These are phyloP conservation scores for Candida sanyiensis DNA, from an alignment of 805 yeast species.

Conservation along the genomic window DNA sequence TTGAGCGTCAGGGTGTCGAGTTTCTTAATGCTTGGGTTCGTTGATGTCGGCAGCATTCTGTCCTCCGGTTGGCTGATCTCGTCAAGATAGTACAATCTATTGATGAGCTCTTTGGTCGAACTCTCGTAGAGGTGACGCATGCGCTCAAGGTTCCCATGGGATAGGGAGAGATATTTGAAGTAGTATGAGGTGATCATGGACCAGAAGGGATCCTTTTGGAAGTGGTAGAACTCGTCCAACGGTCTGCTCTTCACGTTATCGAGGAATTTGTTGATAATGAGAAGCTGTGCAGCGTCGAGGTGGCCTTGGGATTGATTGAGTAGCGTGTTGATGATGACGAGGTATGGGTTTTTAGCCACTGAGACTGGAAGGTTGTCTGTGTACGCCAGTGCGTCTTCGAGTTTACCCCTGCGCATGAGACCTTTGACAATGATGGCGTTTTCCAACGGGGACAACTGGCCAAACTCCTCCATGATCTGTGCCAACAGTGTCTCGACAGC, in stretches of 20 bases:
- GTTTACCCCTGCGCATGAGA: conserved; percentile 12
- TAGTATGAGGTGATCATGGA: conserved; percentile 17
- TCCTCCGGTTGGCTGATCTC: conserved; percentile 2
- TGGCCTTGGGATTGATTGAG: conserved; percentile 7
- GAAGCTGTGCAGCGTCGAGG: conserved; percentile 12
- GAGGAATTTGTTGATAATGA: conserved; percentile 16
- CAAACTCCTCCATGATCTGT: conserved; percentile 16
- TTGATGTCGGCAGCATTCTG: conserved; percentile 4
- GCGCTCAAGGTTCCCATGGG: conserved; percentile 7
- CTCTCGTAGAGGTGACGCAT: conserved; percentile 13
- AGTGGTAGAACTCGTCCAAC: conserved; percentile 5
- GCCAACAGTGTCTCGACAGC: conserved; percentile 18
- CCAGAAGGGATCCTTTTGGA: conserved; percentile 17
- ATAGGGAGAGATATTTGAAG: conserved; percentile 17
- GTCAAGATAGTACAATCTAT: conserved; percentile 10
- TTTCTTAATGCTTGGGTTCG: neutral
- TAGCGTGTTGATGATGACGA: conserved; percentile 14
- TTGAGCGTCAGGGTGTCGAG: conserved; percentile 9
- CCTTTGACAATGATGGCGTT: conserved; percentile 19
- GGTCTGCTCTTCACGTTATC: conserved; percentile 6
- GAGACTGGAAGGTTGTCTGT: conserved; percentile 5
- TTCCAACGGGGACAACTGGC: conserved; percentile 13
- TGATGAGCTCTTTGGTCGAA: conserved; percentile 12
- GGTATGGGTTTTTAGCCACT: conserved; percentile 6
- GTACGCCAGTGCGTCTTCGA: conserved; percentile 7